Conservation (phyloP, 192 early-diverging fungal genomes). For the Dissophora globulifera region DNA sequence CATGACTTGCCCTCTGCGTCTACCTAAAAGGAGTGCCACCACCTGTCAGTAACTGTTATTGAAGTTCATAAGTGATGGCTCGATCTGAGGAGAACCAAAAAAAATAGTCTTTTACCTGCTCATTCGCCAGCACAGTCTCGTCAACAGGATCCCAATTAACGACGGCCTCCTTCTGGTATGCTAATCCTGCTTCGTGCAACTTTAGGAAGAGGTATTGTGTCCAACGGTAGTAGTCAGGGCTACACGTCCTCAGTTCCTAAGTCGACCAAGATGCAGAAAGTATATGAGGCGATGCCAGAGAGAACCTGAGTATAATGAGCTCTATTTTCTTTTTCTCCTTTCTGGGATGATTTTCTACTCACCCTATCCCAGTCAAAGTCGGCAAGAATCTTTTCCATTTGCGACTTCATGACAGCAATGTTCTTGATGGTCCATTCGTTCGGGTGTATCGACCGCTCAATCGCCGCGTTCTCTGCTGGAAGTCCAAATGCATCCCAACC, state of each 20-base stretch:
- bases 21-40: too few species aligned
- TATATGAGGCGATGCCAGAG: not conserved
- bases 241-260: conserved; percentile 87
- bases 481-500: conserved; percentile 98
- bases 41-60: too few species aligned
- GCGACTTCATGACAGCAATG: conserved; percentile 84
- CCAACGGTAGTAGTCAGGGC: conserved; percentile 92
- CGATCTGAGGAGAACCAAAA: too few species aligned
- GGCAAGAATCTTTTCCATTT: conserved; percentile 76
- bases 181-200: conserved; percentile 79
- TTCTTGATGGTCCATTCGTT: conserved; percentile 85
- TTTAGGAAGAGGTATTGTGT: conserved; percentile 92
- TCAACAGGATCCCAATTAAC: conserved; percentile 99
- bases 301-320: too few species aligned
- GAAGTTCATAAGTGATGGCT: too few species aligned
- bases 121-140: conserved; percentile 94
- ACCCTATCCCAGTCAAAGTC: conserved; percentile 94
- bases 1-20: conserved; percentile 88
- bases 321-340: too few species aligned
- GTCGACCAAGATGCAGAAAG: too few species aligned
- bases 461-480: conserved; percentile 98
- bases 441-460: conserved; percentile 82
- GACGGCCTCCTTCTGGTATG: conserved; percentile 88
- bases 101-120: too few species aligned
- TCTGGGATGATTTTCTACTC: not conserved